phyloP scores from a whole-genome alignment of 129 eudicot genomes.

The Logfia minima region DNA sequence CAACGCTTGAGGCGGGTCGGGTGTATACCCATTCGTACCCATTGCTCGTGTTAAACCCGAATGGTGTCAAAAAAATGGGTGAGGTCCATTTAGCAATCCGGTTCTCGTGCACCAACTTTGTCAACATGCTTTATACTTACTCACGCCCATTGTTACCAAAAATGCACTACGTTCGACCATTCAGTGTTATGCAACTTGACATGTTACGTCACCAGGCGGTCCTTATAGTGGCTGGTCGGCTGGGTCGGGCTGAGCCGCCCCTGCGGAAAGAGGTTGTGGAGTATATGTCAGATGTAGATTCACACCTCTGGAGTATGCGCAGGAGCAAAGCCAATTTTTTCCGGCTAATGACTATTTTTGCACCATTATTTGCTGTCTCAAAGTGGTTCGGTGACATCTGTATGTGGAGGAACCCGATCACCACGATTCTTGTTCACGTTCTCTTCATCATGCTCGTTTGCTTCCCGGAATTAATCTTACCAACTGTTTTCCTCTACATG shows the following conservation, averaged over 20 bases:
- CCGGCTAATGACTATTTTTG: constrained; percentile 78
- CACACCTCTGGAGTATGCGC: constrained; percentile 95
- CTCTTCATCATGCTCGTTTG: constrained; percentile 81
- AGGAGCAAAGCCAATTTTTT: constrained; percentile 90
- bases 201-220: constrained; percentile 95
- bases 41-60: constrained; percentile 76
- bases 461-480: constrained; percentile 82
- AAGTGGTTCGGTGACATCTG: constrained; percentile 86
- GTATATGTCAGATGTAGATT: constrained; percentile 96
- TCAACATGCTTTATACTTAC: constrained; percentile 79
- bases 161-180: constrained; percentile 91
- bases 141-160: constrained; percentile 79
- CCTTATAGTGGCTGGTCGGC: constrained; percentile 73
- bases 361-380: constrained; percentile 69
- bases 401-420: constrained; percentile 91
- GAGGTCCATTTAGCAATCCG: constrained; percentile 89
- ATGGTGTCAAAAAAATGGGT: constrained; percentile 95
- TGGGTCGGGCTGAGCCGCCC: constrained; percentile 93
- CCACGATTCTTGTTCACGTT: constrained; percentile 82
- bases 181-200: constrained; percentile 85
- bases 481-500: constrained; percentile 91
- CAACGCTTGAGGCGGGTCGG: constrained; percentile 89
- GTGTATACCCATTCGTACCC: constrained; percentile 97
- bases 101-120: constrained; percentile 84
- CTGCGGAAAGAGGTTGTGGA: constrained; percentile 88